A percentile compares a stretch with the other conserved stretches of the same genome.
Evolutionary conservation across 768 basidiomycete species (phyloP).

Genomic region (Leccinum broughii): DNA sequence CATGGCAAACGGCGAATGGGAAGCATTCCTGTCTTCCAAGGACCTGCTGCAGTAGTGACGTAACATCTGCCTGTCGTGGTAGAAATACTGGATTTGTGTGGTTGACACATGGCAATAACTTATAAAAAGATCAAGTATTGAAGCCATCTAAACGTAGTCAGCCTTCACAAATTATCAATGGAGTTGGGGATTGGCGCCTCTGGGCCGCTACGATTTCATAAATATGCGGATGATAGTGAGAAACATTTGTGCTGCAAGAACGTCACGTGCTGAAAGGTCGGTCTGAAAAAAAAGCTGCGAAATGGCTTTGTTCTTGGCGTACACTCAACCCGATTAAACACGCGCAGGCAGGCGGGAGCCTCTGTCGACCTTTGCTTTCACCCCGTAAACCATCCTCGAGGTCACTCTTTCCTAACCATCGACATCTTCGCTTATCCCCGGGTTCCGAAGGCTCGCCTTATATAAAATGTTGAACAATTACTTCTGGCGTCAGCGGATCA

Average conservation of each 20-base stretch:
- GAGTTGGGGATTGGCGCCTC: no score
- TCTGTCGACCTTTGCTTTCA: neutral
- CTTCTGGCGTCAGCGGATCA: constrained; percentile 33
- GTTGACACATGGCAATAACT: no score
- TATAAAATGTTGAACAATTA: constrained; percentile 33
- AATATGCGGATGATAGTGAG: no score
- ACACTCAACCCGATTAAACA: neutral
- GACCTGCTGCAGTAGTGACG: constrained; percentile 47
- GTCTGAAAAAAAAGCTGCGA: constrained; percentile 6
- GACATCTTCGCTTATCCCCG: neutral
- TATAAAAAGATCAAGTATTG: no score
- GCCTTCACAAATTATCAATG: no score
- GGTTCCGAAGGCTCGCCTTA: constrained; percentile 4
- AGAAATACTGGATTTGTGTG: no score
- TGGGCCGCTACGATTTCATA: no score
- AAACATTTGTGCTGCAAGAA: neutral
- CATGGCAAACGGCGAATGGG: constrained; percentile 97
- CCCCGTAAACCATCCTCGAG: neutral
- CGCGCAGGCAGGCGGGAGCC: constrained; percentile 4
- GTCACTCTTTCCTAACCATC: neutral
- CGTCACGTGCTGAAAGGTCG: neutral
- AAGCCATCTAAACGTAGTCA: no score
- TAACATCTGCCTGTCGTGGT: no score
- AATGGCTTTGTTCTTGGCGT: constrained; percentile 2
- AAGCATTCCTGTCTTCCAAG: constrained; percentile 98